Evolutionary conservation across 2,329 filamentous ascomycete genomes (phyloP).

Genomic region (Boeremia lycopersici): DNA sequence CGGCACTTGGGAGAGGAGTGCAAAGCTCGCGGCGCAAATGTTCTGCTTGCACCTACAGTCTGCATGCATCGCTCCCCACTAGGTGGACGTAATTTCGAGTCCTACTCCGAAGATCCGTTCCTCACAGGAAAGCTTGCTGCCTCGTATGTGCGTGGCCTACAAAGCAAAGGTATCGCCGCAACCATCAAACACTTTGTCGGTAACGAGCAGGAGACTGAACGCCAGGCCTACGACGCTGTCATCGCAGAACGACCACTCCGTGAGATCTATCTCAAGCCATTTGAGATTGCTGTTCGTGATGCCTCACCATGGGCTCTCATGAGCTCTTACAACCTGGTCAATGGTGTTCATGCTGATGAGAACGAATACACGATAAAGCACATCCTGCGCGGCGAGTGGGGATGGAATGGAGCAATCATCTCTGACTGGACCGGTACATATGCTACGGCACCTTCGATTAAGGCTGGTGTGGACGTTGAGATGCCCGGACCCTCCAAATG

Average conservation of each 20-base stretch:
- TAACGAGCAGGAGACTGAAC: conserved; percentile 75
- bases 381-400: conserved; percentile 49
- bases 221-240: conserved; percentile 68
- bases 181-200: conserved; percentile 80
- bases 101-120: conserved; percentile 81
- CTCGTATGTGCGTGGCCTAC: conserved; percentile 73
- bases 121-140: conserved; percentile 76
- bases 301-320: conserved; percentile 72
- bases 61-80: conserved; percentile 83
- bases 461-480: conserved; percentile 48
- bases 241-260: conserved; percentile 69
- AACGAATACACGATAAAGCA: conserved; percentile 51
- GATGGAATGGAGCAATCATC: conserved; percentile 51
- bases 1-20: conserved; percentile 73
- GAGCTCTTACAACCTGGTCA: conserved; percentile 71
- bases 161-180: conserved; percentile 74
- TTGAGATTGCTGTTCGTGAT: conserved; percentile 73
- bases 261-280: conserved; percentile 75
- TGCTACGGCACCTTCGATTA: conserved; percentile 46
- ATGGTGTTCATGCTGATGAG: conserved; percentile 58
- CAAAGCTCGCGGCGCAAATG: conserved; percentile 74
- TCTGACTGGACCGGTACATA: conserved; percentile 52
- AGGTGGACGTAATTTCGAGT: conserved; percentile 86
- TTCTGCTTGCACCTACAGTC: conserved; percentile 77
- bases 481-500: conserved; percentile 51